Percentiles rank a stretch among this genome's conserved stretches.
phyloP scores from a whole-genome alignment of 1,139 yeast species.

The Geotrichum fermentans region DNA sequence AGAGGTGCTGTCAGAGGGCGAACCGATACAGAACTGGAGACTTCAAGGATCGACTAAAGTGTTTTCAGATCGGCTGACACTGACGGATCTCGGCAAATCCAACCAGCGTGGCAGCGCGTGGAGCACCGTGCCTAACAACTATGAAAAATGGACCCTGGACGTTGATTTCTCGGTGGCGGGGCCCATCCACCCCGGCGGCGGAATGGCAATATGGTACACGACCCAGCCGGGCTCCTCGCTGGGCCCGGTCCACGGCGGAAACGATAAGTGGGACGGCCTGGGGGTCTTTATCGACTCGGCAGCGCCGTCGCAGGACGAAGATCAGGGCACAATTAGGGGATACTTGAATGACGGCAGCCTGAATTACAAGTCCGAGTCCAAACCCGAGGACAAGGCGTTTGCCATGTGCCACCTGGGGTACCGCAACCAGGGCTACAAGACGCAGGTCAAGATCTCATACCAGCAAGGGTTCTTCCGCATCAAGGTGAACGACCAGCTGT shows the following conservation, averaged over 20 bases:
- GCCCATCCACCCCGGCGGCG: slow-evolving; percentile 36
- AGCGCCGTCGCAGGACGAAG: slow-evolving; percentile 19
- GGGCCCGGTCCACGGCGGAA: slow-evolving; percentile 39
- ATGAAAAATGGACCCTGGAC: slow-evolving; percentile 38
- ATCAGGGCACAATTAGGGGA: slow-evolving; percentile 37
- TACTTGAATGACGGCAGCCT: slow-evolving; percentile 40
- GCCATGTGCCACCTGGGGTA: slow-evolving; percentile 38
- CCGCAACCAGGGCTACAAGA: slow-evolving; percentile 35
- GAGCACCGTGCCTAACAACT: slow-evolving; percentile 31
- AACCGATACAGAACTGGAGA: slow-evolving; percentile 17
- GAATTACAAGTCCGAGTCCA: slow-evolving; percentile 21
- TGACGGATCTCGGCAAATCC: slow-evolving; percentile 29
- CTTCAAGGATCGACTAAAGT: slow-evolving; percentile 15
- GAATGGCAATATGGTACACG: slow-evolving; percentile 40
- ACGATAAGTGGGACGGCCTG: slow-evolving; percentile 41
- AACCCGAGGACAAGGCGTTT: slow-evolving; percentile 33
- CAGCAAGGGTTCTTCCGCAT: slow-evolving; percentile 34
- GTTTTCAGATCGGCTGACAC: slow-evolving; percentile 22
- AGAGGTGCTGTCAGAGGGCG: slow-evolving; percentile 14
- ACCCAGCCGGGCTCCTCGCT: slow-evolving; percentile 26
- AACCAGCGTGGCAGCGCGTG: slow-evolving; percentile 35
- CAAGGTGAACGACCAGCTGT: slow-evolving; percentile 39
- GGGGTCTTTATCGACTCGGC: slow-evolving; percentile 37
- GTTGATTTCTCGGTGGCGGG: slow-evolving; percentile 33
- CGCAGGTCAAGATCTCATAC: slow-evolving; percentile 35